Evolutionary conservation across 1,284 basidiomycete genomes (phyloP).

Genomic region (Cutaneotrichosporon spelunceum): DNA sequence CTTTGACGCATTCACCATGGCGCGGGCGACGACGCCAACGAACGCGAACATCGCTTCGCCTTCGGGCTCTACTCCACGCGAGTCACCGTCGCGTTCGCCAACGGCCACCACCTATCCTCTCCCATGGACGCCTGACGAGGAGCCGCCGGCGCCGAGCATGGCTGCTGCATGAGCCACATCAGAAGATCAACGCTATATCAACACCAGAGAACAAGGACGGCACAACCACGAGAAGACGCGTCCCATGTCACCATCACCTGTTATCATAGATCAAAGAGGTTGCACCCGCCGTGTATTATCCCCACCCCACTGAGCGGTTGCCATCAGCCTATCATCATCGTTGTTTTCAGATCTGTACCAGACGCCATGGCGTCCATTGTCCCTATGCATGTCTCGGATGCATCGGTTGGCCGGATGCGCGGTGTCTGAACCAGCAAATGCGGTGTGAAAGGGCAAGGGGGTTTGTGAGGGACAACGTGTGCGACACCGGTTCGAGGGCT

Average conservation of each 20-base stretch:
- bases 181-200: background rate
- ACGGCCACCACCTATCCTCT: background rate
- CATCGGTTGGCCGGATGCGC: no score
- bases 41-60: slow-evolving; percentile 1
- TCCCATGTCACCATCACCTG: background rate
- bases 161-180: background rate
- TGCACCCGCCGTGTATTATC: background rate
- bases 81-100: slow-evolving; percentile 9
- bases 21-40: slow-evolving; percentile 2
- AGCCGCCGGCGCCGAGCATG: background rate
- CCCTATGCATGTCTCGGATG: background rate
- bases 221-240: background rate
- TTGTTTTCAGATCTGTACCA: slow-evolving; percentile 1
- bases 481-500: no score
- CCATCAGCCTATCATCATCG: background rate
- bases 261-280: background rate
- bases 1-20: background rate
- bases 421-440: no score
- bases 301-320: background rate
- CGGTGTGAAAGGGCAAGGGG: no score
- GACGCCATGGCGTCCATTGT: background rate
- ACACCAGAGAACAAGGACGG: background rate
- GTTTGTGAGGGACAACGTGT: no score
- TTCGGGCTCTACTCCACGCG: slow-evolving; percentile 12
- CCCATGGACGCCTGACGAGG: background rate